Conservation (phyloP, 176 grass and related monocot species). For the Zizania latifolia region DNA sequence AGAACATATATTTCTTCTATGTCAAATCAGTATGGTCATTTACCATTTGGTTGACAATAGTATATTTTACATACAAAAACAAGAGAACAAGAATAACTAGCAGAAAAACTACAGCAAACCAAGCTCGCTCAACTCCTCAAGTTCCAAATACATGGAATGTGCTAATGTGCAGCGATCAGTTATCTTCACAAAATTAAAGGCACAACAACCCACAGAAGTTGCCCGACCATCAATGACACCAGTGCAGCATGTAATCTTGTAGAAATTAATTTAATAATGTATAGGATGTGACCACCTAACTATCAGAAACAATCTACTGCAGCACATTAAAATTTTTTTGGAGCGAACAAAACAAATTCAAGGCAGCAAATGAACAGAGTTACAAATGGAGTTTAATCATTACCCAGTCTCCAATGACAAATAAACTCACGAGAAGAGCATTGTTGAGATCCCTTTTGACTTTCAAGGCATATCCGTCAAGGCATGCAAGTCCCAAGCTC, state of each 20-base stretch:
- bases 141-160: not conserved
- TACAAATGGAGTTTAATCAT: slow-evolving; percentile 16
- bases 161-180: not conserved
- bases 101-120: not conserved
- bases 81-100: not conserved
- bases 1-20: not conserved
- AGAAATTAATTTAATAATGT: not conserved
- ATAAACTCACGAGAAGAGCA: slow-evolving; percentile 76
- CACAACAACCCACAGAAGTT: not conserved
- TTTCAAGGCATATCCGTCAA: slow-evolving; percentile 74
- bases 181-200: not conserved
- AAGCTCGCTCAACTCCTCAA: not conserved
- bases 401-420: slow-evolving; percentile 96
- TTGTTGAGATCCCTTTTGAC: slow-evolving; percentile 59
- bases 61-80: slow-evolving; percentile 1
- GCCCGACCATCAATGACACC: not conserved
- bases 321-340: not conserved
- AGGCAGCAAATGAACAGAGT: not conserved
- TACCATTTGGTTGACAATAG: not conserved
- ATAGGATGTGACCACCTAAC: not conserved
- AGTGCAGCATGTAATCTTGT: not conserved
- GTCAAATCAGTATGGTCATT: slow-evolving; percentile 1
- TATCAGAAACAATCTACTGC: not conserved
- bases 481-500: slow-evolving; percentile 83
- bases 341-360: not conserved